Percentiles rank a stretch among this genome's conserved stretches.
phyloP scores from a whole-genome alignment of 2,329 filamentous ascomycete species.

The Fusarium sarcochroum region DNA sequence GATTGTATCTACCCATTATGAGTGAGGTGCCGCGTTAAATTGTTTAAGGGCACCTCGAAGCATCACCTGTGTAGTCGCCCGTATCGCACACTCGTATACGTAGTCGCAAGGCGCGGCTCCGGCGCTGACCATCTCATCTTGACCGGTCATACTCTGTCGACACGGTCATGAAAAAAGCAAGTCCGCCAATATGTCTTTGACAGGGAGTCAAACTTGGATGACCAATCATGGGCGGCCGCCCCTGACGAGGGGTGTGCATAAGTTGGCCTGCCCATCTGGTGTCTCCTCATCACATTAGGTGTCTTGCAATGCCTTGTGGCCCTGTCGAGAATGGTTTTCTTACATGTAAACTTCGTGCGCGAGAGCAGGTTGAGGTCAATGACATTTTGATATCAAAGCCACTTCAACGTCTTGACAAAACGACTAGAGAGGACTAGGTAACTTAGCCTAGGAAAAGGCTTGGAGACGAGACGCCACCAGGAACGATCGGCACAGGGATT shows the following conservation, averaged over 20 bases:
- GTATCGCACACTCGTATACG: conserved; percentile 13
- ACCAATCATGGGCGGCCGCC: conserved; percentile 41
- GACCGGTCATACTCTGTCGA: conserved; percentile 9
- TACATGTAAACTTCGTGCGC: neutral
- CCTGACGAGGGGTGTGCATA: conserved; percentile 37
- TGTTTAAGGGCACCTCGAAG: neutral
- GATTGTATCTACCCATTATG: conserved; percentile 1
- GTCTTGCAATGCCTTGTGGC: conserved; percentile 23
- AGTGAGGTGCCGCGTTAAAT: neutral
- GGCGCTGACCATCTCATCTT: conserved; percentile 9
- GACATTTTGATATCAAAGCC: conserved; percentile 22
- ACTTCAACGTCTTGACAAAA: conserved; percentile 27
- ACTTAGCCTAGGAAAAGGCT: conserved; percentile 30
- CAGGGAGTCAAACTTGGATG: conserved; percentile 28
- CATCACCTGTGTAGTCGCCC: neutral
- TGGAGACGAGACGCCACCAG: conserved; percentile 45
- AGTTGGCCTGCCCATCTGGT: conserved; percentile 21
- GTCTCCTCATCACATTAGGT: conserved; percentile 28
- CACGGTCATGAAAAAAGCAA: conserved; percentile 40
- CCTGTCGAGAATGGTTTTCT: neutral
- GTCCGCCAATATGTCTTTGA: conserved; percentile 27
- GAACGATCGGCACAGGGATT: conserved; percentile 49
- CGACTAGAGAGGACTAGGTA: conserved; percentile 25
- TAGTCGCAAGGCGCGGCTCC: conserved; percentile 22
- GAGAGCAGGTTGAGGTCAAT: neutral